A percentile compares a stretch with the other conserved stretches of the same genome.
These are phyloP conservation scores for Eutrema salsugineum DNA, from an alignment of 441 rosid species.

Conservation along the genomic window DNA sequence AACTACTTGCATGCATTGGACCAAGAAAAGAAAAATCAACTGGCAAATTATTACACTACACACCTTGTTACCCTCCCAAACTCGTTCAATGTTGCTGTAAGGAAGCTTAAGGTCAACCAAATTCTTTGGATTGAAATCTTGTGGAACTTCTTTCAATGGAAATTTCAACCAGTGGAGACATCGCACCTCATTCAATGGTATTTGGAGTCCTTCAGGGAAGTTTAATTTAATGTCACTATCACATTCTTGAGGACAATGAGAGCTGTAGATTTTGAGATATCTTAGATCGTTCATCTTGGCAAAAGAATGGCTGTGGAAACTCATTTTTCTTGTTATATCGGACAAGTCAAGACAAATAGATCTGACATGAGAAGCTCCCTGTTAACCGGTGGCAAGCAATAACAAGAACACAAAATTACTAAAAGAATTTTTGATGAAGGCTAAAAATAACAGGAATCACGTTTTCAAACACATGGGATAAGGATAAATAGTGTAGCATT, in stretches of 20 bases:
- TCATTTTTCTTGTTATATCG: background rate
- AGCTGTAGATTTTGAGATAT: conserved; percentile 12
- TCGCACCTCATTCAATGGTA: conserved; percentile 7
- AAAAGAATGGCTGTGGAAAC: background rate
- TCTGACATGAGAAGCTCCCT: conserved; percentile 10
- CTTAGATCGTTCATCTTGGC: background rate
- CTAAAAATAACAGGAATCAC: too few relatives aligned
- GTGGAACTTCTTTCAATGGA: conserved; percentile 7
- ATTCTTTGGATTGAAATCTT: conserved; percentile 8
- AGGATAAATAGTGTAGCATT: too few relatives aligned
- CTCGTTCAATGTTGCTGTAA: background rate
- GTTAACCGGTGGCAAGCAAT: background rate
- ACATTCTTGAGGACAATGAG: conserved; percentile 15
- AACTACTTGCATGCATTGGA: background rate
- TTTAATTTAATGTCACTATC: background rate
- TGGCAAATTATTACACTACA: background rate
- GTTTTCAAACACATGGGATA: too few relatives aligned
- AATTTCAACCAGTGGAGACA: conserved; percentile 19
- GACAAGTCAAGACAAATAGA: background rate
- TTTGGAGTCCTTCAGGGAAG: conserved; percentile 10
- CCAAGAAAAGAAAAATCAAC: background rate
- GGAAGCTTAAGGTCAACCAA: conserved; percentile 25
- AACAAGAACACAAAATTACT: background rate
- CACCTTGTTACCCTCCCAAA: conserved; percentile 12
- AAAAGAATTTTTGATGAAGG: too few relatives aligned